Percentiles rank a stretch among this genome's conserved stretches.
These are phyloP conservation scores for Pseudocercospora vitis DNA, from an alignment of 2,329 filamentous ascomycete genomes.

Conservation along the genomic window DNA sequence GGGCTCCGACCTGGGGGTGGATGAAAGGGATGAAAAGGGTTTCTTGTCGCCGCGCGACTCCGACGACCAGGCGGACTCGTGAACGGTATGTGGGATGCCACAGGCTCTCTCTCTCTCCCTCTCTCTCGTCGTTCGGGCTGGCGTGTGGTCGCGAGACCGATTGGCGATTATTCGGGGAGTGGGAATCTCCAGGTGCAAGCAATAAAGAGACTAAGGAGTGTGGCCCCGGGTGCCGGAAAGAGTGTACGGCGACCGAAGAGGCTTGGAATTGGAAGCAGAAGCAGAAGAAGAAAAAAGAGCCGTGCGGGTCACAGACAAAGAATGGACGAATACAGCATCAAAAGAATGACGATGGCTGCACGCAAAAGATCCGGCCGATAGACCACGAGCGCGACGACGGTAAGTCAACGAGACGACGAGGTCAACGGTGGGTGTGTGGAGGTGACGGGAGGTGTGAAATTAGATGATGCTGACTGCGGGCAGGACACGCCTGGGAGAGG, in stretches of 20 bases:
- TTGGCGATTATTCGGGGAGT: neutral
- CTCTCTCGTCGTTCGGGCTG: neutral
- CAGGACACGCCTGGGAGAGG: neutral
- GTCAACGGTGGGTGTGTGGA: conserved; percentile 18
- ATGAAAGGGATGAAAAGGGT: conserved; percentile 28
- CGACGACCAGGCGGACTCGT: conserved; percentile 13
- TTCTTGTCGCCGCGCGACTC: conserved; percentile 14
- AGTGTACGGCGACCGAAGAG: conserved; percentile 28
- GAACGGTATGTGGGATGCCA: conserved; percentile 1
- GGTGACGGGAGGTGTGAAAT: conserved; percentile 14
- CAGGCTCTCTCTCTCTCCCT: conserved; percentile 4
- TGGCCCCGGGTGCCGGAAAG: conserved; percentile 15
- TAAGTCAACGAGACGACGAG: conserved; percentile 12
- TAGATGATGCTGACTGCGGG: conserved; percentile 13
- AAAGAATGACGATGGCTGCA: conserved; percentile 35
- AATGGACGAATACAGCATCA: conserved; percentile 32
- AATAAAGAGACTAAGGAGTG: conserved; percentile 32
- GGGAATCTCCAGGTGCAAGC: neutral
- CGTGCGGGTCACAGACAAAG: conserved; percentile 28
- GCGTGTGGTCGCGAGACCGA: neutral
- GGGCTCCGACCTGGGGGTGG: conserved; percentile 21
- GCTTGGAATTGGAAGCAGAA: too few species aligned
- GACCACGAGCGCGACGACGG: conserved; percentile 12
- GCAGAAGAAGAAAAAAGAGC: conserved; percentile 21
- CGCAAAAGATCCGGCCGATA: conserved; percentile 11